Conservation (phyloP, 345 rosid species). For the Syzygium jambos region DNA sequence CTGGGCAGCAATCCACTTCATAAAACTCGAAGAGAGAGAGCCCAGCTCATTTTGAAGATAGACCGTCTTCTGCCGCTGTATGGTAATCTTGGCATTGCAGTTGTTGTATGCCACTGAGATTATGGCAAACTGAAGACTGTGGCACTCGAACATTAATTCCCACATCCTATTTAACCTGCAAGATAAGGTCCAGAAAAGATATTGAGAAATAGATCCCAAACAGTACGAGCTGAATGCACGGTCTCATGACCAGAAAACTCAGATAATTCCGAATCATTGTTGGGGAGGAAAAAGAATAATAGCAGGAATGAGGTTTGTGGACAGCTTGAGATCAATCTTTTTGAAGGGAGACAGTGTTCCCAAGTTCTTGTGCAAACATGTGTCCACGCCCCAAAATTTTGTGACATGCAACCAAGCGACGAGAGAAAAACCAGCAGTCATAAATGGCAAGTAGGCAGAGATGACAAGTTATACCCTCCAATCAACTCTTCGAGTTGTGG, state of each 20-base stretch:
- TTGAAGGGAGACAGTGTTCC: neutral
- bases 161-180: constrained; percentile 91
- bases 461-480: constrained; percentile 49
- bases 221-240: neutral
- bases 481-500: constrained; percentile 97
- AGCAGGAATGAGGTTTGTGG: neutral
- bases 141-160: constrained; percentile 91
- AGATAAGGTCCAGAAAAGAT: neutral
- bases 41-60: constrained; percentile 63
- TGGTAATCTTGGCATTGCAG: constrained; percentile 30
- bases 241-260: neutral
- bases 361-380: neutral
- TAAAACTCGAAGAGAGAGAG: constrained; percentile 50
- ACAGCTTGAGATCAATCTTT: neutral
- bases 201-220: neutral
- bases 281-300: neutral
- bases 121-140: constrained; percentile 56
- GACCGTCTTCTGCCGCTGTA: constrained; percentile 49
- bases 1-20: constrained; percentile 73
- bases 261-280: neutral
- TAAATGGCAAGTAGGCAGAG: neutral
- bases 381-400: neutral
- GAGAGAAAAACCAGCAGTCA: neutral
- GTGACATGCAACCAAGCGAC: neutral
- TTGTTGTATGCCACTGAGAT: constrained; percentile 42